Evolutionary conservation across 2,329 filamentous ascomycete species (phyloP).

Genomic region (Ophiostoma ips): DNA sequence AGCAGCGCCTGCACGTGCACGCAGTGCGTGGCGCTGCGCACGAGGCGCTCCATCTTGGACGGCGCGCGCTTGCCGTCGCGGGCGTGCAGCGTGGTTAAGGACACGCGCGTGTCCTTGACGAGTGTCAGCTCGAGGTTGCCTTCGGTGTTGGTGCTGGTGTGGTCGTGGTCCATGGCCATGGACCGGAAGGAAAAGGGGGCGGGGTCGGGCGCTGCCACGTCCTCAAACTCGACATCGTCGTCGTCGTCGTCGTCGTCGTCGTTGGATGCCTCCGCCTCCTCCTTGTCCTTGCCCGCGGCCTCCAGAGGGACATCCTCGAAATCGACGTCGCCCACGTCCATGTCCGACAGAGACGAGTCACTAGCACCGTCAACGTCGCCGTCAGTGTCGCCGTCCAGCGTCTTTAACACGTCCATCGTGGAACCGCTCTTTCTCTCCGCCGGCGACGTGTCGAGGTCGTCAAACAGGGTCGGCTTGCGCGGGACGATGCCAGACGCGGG

Average conservation of each 20-base stretch:
- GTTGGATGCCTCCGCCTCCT: conserved; percentile 15
- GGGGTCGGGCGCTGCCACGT: conserved; percentile 4
- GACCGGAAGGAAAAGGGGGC: conserved; percentile 19
- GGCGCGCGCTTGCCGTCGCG: conserved; percentile 65
- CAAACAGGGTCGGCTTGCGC: conserved; percentile 1
- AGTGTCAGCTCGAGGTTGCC: conserved; percentile 66
- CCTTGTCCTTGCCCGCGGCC: conserved; percentile 19
- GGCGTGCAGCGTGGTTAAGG: conserved; percentile 37
- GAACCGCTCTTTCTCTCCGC: not conserved
- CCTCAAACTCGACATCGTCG: conserved; percentile 3
- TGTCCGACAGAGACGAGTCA: conserved; percentile 37
- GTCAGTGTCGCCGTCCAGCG: conserved; percentile 12
- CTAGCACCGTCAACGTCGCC: conserved; percentile 31
- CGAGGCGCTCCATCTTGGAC: conserved; percentile 68
- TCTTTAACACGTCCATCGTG: not conserved
- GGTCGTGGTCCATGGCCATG: conserved; percentile 15
- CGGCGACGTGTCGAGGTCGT: not conserved
- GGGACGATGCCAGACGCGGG: not conserved
- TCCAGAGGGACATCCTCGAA: conserved; percentile 36
- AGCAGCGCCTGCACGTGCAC: conserved; percentile 79
- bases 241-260: conserved; percentile 23
- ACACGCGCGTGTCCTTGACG: conserved; percentile 42
- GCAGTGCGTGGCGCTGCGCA: conserved; percentile 68
- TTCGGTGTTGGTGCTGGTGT: conserved; percentile 21
- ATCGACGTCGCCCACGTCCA: conserved; percentile 28